These are phyloP conservation scores for Sisymbrium irio DNA, from an alignment of 345 rosid species.

Conservation along the genomic window DNA sequence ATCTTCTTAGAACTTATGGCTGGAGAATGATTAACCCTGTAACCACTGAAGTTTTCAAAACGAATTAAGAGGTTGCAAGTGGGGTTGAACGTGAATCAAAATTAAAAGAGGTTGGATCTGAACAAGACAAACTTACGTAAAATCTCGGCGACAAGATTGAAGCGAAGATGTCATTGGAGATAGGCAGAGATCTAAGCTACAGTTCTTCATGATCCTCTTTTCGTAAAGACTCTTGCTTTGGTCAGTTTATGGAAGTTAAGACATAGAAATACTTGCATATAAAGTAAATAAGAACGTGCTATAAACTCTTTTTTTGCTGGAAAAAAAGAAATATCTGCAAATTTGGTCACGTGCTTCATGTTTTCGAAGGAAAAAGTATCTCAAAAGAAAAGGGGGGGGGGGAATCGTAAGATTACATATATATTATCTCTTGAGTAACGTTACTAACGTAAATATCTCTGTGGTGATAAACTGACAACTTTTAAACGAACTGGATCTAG, in stretches of 20 bases:
- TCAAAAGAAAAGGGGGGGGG: background rate
- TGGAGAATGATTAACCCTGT: background rate
- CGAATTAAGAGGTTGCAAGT: background rate
- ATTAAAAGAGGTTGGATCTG: background rate
- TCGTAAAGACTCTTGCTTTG: constrained; percentile 9
- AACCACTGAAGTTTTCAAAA: background rate
- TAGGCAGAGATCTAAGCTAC: constrained; percentile 30
- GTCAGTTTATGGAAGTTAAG: constrained; percentile 17
- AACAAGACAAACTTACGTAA: constrained; percentile 14
- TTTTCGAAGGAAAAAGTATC: background rate
- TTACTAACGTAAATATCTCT: background rate
- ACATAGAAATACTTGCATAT: background rate
- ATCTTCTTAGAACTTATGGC: background rate
- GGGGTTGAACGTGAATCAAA: background rate
- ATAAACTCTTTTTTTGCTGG: background rate
- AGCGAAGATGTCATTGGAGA: constrained; percentile 30
- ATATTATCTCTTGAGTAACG: constrained; percentile 7
- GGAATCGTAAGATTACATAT: background rate
- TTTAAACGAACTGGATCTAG: background rate
- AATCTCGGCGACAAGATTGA: constrained; percentile 14
- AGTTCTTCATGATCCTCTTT: constrained; percentile 12
- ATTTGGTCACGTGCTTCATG: constrained; percentile 37
- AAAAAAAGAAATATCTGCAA: constrained; percentile 35
- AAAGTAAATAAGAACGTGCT: constrained; percentile 23
- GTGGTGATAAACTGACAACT: background rate